Percentiles rank a stretch among this genome's conserved stretches.
Evolutionary conservation across 179 eudicot genomes (phyloP).

Genomic region (Spinacia oleracea): DNA sequence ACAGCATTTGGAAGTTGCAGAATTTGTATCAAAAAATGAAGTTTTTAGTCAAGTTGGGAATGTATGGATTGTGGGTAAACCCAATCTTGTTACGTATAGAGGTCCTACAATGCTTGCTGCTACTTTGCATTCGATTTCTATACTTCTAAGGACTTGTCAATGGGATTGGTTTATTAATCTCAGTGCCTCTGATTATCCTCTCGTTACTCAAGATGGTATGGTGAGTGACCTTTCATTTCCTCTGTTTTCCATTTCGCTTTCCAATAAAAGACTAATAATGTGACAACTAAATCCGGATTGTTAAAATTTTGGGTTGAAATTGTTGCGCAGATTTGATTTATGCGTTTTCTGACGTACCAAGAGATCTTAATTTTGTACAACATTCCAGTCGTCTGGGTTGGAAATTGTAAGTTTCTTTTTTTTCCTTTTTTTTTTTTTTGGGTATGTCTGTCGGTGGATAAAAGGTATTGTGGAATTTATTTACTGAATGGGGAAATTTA

Average conservation of each 20-base stretch:
- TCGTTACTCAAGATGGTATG: slow-evolving; percentile 58
- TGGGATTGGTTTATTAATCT: slow-evolving; percentile 56
- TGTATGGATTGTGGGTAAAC: slow-evolving; percentile 49
- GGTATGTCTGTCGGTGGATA: neutral
- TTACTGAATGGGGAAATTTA: neutral
- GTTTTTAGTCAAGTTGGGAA: slow-evolving; percentile 38
- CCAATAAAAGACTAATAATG: too few relatives aligned
- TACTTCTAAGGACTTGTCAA: slow-evolving; percentile 33
- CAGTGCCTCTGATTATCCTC: slow-evolving; percentile 55
- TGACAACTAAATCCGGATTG: neutral
- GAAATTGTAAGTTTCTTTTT: slow-evolving; percentile 61
- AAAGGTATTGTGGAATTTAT: neutral
- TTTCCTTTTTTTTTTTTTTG: neutral
- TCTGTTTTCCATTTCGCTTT: neutral
- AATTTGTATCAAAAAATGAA: slow-evolving; percentile 29
- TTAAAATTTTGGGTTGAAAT: too few relatives aligned
- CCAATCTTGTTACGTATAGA: slow-evolving; percentile 45
- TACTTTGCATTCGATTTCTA: slow-evolving; percentile 42
- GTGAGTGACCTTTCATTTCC: slow-evolving; percentile 35
- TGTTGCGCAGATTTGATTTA: slow-evolving; percentile 70
- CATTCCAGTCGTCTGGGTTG: slow-evolving; percentile 85
- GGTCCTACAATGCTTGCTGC: slow-evolving; percentile 48
- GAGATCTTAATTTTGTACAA: slow-evolving; percentile 77
- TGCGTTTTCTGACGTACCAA: slow-evolving; percentile 78
- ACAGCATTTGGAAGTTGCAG: slow-evolving; percentile 32